A percentile compares a stretch with the other conserved stretches of the same genome.
Conservation (phyloP, 139 green algal genomes). For the Micromonas commoda region DNA sequence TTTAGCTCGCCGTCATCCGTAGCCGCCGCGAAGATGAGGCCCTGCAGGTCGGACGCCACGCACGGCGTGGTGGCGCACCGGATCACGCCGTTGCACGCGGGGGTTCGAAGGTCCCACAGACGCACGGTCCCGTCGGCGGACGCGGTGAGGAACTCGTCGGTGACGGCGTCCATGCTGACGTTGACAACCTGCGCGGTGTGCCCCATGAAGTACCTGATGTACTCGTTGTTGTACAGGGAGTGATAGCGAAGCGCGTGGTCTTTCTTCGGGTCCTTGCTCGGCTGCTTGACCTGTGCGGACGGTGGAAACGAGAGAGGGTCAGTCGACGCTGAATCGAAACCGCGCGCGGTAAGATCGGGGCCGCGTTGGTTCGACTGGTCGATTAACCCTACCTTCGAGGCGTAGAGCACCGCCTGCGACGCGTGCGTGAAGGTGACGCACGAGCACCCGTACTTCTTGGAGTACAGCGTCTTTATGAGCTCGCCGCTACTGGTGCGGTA, state of each 20-base stretch:
- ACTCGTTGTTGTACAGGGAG: constrained; percentile 70
- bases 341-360: too few species aligned
- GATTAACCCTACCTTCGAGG: too few species aligned
- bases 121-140: constrained; percentile 62
- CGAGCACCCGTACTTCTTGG: constrained; percentile 74
- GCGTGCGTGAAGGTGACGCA: constrained; percentile 76
- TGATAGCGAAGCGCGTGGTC: constrained; percentile 74
- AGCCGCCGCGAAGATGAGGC: constrained; percentile 81
- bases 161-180: constrained; percentile 68
- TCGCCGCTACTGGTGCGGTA: constrained; percentile 64
- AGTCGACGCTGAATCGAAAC: too few species aligned
- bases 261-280: not conserved
- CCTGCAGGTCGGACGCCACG: constrained; percentile 51
- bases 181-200: constrained; percentile 67
- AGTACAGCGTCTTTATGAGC: constrained; percentile 52
- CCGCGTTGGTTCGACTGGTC: too few species aligned
- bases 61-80: constrained; percentile 8
- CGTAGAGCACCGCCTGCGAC: constrained; percentile 58
- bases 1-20: constrained; percentile 39
- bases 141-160: constrained; percentile 71
- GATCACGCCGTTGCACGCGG: constrained; percentile 55
- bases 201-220: constrained; percentile 78
- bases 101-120: constrained; percentile 81
- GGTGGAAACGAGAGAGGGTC: too few species aligned
- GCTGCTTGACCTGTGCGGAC: constrained; percentile 54